Base-by-base conservation (phyloP, 192 early-diverging fungal species). In the Coemansia sp. region DNA sequence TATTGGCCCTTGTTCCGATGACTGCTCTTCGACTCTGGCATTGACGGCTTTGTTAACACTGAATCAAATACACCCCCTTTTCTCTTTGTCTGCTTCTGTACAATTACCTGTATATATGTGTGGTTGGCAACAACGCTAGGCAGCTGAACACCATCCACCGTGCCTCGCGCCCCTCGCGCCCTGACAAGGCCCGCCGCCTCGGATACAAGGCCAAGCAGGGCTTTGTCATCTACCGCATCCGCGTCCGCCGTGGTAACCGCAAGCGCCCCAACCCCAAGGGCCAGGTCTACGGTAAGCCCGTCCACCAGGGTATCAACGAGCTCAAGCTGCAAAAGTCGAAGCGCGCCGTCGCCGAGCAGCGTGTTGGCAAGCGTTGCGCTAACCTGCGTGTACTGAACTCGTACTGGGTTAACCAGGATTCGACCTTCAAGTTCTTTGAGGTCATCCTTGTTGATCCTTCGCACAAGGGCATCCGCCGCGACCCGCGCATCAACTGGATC, bases 131-230 rank as follows among this genome's bases (percentile, higher is more conserved):
- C 16, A 6, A 39, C 55, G 20, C 48, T 80, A 92, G 95, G 69
- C 97, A 99, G 88, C 90, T 99, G 86, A 95, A 97, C 85, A 92
- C 94, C 67, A 94, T 99, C 85, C 95, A 98, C 89, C 95, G 97
- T 77, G 97, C 95, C 56, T 96, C 95, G 66, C 94, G 96, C 78
- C 94, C 97, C 60, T 95, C 96, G 72, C 95, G 96, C 79, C 96
- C 96, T 66, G 95, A 98, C 85, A 98, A 98, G 91, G 97, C 97
- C 52, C 94, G 97, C 86, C 95, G 97, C 84, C 87, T 99, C 53
- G 97, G 97, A 67, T 99, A 99, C 94, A 99, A 99, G 86, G 97
- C 97, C 88, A 99, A 99, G 91, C 97, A 98, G 87, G 97, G 97
- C 78, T 99, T 91, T 84, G 95, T 99, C 69, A 90, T 99, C 87